Evolutionary conservation across 306 rosid species (phyloP).

Genomic region (Bauhinia variegata): DNA sequence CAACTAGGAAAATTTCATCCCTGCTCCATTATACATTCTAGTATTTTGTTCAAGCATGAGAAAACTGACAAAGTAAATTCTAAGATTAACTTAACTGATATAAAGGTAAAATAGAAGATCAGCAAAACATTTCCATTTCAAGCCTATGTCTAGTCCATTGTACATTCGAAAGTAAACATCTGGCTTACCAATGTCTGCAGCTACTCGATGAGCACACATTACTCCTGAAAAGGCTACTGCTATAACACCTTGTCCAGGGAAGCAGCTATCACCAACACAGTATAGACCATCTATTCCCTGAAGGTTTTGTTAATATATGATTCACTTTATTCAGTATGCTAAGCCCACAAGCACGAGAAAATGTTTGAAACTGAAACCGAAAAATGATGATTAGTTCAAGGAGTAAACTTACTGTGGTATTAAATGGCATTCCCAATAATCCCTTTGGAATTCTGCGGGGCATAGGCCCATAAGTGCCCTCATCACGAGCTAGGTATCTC

Average conservation of each 20-base stretch:
- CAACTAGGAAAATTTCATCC: background rate
- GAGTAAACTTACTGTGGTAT: slow-evolving; percentile 74
- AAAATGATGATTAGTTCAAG: slow-evolving; percentile 1
- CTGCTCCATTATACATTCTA: background rate
- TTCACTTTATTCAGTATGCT: slow-evolving; percentile 26
- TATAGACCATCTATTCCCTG: slow-evolving; percentile 88
- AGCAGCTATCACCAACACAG: slow-evolving; percentile 99
- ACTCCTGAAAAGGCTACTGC: slow-evolving; percentile 96
- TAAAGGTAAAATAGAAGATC: slow-evolving; percentile 6
- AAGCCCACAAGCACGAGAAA: slow-evolving; percentile 24
- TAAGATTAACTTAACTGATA: slow-evolving; percentile 17
- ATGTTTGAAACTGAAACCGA: slow-evolving; percentile 21
- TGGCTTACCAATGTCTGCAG: slow-evolving; percentile 84
- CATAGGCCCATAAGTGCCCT: slow-evolving; percentile 97
- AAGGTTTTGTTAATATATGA: slow-evolving; percentile 34
- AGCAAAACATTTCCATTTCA: background rate
- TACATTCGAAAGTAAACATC: slow-evolving; percentile 24
- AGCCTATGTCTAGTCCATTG: background rate
- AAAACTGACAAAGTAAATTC: background rate
- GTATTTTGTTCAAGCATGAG: background rate
- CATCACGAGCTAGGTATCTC: slow-evolving; percentile 80
- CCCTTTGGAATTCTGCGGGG: slow-evolving; percentile 85
- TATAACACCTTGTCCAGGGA: slow-evolving; percentile 98
- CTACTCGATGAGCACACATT: slow-evolving; percentile 96
- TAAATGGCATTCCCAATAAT: slow-evolving; percentile 95